Base-by-base conservation (phyloP, 1,284 basidiomycete genomes). In the Porphyrellus sp. region DNA sequence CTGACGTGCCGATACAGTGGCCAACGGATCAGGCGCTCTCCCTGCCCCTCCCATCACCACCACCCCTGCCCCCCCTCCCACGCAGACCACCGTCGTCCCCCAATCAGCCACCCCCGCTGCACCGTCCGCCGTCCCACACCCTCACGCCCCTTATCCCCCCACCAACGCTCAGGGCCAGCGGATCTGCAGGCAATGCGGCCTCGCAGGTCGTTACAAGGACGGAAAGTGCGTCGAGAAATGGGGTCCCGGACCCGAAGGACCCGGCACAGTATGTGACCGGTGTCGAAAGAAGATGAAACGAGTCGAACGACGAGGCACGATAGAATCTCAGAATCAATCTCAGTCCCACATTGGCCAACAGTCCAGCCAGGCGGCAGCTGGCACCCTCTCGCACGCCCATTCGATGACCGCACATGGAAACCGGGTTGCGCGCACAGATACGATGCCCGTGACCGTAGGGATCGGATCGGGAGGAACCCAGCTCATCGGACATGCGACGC, bases 251-350 rank as follows among this genome's bases (percentile, higher is more conserved):
- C 88, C 88, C 45, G 80, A 85, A 70, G 88, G 89, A 0, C 87
- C 87, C 39, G 89, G 89, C 21, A 91, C 88, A 0, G 89, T 91
- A 0, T 91, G 89, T 63, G 89, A 91, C 74, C 73, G 86, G 77
- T 89, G 88, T 70, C 78, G 88, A 49, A 91, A 91, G 71, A 90
- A 91, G 70, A 90, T 90, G 88, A 89, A 89, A 71, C 81, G 88
- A 2, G 84, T 89, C 38, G 89, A 90, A 67, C 75, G 85, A 16
- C 75, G 87, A 11, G 86, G 86, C 7, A 88, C 86, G 16, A 65
- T 86, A 2, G 54, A 69, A 46, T 60, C 60, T 31, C 63, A 69
- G 43, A 60, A 61, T 12, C 57, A 61, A n/a, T 56, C 51, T 8
- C 59, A 67, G 27, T 18, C 59, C 21, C 58, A 59, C 53, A 45